A percentile compares a stretch with the other conserved stretches of the same genome.
Conservation (phyloP, 1,284 basidiomycete genomes). For the Puccinia coronata region DNA sequence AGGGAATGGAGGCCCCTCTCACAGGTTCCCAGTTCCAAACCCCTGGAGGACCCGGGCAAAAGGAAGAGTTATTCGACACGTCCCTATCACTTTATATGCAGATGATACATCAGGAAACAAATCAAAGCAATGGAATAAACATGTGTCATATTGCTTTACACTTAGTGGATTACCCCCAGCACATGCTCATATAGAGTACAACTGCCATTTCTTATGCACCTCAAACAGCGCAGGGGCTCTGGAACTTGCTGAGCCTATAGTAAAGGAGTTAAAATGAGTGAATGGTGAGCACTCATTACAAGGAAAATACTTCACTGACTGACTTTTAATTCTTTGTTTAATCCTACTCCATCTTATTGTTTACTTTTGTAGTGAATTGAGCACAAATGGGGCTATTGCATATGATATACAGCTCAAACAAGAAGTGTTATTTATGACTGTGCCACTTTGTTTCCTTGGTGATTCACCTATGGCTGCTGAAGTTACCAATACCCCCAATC, state of each 20-base stretch:
- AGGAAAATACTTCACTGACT: too few species aligned
- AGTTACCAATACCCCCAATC: not conserved
- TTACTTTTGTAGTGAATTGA: not conserved
- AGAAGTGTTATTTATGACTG: not conserved
- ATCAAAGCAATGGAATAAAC: too few species aligned
- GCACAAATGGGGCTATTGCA: not conserved
- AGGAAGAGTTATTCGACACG: not conserved
- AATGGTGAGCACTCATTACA: too few species aligned
- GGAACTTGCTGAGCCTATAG: not conserved
- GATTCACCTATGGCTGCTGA: constrained; percentile 3
- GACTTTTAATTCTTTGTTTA: not conserved
- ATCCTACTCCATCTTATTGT: too few species aligned
- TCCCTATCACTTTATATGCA: constrained; percentile 62
- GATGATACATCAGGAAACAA: too few species aligned
- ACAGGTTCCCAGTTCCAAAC: not conserved
- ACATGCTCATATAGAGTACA: constrained; percentile 54
- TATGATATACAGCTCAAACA: not conserved
- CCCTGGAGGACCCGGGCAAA: not conserved
- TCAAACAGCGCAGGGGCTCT: constrained; percentile 52
- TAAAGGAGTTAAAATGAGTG: not conserved
- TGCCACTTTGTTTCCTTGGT: not conserved
- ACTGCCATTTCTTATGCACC: constrained; percentile 61
- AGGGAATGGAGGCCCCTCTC: too few species aligned
- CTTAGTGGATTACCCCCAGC: constrained; percentile 57
- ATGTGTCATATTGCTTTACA: too few species aligned